phyloP scores from a whole-genome alignment of 2,329 filamentous ascomycete species.

The Pseudocercospora musae region DNA sequence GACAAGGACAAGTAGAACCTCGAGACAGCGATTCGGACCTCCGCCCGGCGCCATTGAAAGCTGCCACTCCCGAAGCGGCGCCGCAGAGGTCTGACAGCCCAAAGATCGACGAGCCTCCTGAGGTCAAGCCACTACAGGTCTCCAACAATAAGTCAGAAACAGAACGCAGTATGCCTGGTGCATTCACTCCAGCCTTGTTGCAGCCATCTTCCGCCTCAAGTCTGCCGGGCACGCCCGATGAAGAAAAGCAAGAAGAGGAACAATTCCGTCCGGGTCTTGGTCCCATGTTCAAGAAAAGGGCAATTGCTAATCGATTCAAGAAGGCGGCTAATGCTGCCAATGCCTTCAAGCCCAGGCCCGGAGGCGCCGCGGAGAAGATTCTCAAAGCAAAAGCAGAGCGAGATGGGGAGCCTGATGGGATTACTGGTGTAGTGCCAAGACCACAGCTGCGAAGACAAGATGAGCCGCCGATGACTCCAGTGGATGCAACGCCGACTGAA shows the following conservation, averaged over 20 bases:
- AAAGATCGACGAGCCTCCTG: conserved; percentile 13
- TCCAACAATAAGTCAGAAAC: conserved; percentile 21
- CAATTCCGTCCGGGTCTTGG: conserved; percentile 71
- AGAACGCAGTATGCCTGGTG: conserved; percentile 16
- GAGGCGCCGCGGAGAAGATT: conserved; percentile 79
- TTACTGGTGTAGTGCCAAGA: conserved; percentile 81
- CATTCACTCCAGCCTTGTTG: conserved; percentile 9
- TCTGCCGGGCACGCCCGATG: conserved; percentile 19
- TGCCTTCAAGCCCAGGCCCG: conserved; percentile 81
- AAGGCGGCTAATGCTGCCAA: conserved; percentile 72
- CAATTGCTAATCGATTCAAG: conserved; percentile 68
- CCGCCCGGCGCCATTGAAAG: conserved; percentile 31
- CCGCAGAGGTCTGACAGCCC: conserved; percentile 2
- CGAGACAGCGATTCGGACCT: conserved; percentile 26
- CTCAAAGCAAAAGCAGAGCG: conserved; percentile 52
- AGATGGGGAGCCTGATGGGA: conserved; percentile 75
- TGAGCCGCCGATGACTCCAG: conserved; percentile 16
- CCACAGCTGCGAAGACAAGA: conserved; percentile 45
- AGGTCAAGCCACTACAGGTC: conserved; percentile 19
- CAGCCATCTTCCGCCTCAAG: conserved; percentile 10
- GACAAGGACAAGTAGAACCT: conserved; percentile 20
- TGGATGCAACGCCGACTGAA: conserved; percentile 2
- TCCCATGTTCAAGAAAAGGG: conserved; percentile 84
- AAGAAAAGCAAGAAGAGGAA: conserved; percentile 34
- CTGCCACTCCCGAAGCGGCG: conserved; percentile 13